Conservation (phyloP, 2,329 filamentous ascomycete genomes). For the Aaosphaeria arxii region DNA sequence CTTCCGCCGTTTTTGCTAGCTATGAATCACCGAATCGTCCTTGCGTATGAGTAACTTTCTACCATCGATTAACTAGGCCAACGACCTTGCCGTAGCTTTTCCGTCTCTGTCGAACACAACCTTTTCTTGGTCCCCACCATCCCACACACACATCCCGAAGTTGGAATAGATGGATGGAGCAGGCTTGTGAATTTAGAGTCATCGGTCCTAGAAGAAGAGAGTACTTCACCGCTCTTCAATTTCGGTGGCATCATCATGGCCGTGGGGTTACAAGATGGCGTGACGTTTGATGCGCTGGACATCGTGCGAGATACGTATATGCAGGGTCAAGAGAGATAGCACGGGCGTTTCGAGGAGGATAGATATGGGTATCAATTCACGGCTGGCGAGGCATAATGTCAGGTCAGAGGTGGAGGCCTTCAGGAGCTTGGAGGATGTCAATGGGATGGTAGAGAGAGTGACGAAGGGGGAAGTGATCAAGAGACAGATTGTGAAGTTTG, state of each 20-base stretch:
- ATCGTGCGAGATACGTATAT: slow-evolving; percentile 36
- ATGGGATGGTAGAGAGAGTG: slow-evolving; percentile 36
- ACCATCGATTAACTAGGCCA: too few relatives aligned
- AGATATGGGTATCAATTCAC: slow-evolving; percentile 38
- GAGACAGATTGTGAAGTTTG: slow-evolving; percentile 28
- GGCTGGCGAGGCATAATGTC: slow-evolving; percentile 32
- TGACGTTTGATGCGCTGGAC: slow-evolving; percentile 12
- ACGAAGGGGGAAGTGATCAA: slow-evolving; percentile 25
- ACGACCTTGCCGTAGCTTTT: too few relatives aligned
- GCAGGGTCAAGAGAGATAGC: slow-evolving; percentile 35
- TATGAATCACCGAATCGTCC: slow-evolving; percentile 4
- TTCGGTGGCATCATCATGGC: slow-evolving; percentile 39
- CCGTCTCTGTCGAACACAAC: too few relatives aligned
- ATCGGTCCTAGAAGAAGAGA: background rate
- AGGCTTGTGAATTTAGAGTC: too few relatives aligned
- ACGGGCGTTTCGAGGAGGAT: slow-evolving; percentile 40
- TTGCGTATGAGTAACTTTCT: slow-evolving; percentile 6
- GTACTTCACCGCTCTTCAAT: slow-evolving; percentile 30
- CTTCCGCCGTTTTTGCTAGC: slow-evolving; percentile 13
- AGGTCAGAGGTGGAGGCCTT: slow-evolving; percentile 31
- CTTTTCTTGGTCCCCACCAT: too few relatives aligned
- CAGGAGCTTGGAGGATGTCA: slow-evolving; percentile 29
- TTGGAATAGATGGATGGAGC: too few relatives aligned
- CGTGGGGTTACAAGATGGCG: slow-evolving; percentile 21
- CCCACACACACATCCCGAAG: too few relatives aligned